These are phyloP conservation scores for Exobasidium cylindrosporum DNA, from an alignment of 1,284 basidiomycete species.

Conservation along the genomic window DNA sequence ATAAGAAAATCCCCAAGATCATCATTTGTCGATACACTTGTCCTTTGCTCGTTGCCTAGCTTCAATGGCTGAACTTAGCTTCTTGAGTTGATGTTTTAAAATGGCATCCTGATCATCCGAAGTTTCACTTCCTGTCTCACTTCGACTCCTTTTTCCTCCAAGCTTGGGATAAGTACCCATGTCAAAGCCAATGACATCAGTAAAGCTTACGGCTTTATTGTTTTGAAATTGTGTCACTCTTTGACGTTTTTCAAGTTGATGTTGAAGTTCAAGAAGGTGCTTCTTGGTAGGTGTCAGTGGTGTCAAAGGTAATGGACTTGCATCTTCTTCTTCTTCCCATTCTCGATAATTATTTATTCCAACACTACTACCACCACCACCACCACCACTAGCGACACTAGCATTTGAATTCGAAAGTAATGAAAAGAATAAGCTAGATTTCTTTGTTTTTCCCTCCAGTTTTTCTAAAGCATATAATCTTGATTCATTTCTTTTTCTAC, in stretches of 20 bases:
- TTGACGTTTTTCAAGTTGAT: neutral
- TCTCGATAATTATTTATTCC: neutral
- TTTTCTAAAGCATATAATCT: conserved; percentile 8
- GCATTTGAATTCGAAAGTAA: neutral
- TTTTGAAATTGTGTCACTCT: neutral
- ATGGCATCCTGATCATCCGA: neutral
- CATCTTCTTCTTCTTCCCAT: conserved; percentile 1
- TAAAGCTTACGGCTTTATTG: neutral
- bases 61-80: conserved; percentile 1
- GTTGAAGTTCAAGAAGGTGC: neutral
- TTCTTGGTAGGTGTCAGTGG: neutral
- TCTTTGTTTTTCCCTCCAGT: conserved; percentile 7
- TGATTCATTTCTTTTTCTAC: neutral
- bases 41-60: conserved; percentile 4
- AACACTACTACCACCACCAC: neutral
- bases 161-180: neutral
- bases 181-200: conserved; percentile 4
- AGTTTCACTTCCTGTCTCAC: neutral
- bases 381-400: neutral
- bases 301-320: neutral
- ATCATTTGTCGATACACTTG: conserved; percentile 2
- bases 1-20: too few relatives aligned
- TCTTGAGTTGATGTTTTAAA: neutral
- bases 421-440: neutral
- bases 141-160: neutral